Evolutionary conservation across 768 basidiomycete genomes (phyloP), one percentile per base, ranked within the genome.

Genomic region (Fistulinella prunicolor): DNA sequence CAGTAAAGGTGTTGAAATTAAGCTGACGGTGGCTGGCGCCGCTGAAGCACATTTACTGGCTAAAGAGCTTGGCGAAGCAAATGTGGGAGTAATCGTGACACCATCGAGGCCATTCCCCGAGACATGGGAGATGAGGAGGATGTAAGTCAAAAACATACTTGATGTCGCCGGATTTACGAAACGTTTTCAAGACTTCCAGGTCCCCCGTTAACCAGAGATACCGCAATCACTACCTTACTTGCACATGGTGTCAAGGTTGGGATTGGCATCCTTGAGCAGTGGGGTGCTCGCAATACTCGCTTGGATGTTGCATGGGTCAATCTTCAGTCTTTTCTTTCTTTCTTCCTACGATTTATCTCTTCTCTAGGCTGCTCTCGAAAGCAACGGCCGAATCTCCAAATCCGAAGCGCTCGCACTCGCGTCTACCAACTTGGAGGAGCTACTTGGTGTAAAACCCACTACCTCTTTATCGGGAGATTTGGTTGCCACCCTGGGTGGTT

Each of bases 261-360:
- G 8, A 60, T 91, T 39, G 86, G 85, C 16, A 73, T 83, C 38
- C 66, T 75, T 38, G 80, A 82, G 51, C 77, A 78, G 34, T 91
- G 85, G 85, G 73, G 77, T 22, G 84, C 86, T 7, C 79, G 88
- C 21, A 90, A 86, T 60, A 75, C 86, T 9, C 79, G 86, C 14
- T 88, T 92, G 55, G 91, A 95, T 54, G 68, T 82, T 24, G 87
- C 80, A 36, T 94, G 93, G 92, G 88, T 85, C 52, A 56, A 81
- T 70, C 42, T 32, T 34, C 1, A 6, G 7, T 24, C n/a, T 47
- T 14, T 48, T 53, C 46, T 59, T 52, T 52, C 41, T 60, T 71
- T 39, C 67, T 72, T 42, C 45, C 14, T 13, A 28, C 39, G 50
- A 12, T 28, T 24, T 19, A 58, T 55, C 42, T n/a, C 23, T 2